Conservation (phyloP, 2,329 filamentous ascomycete species). For the Sporothrix brasiliensis region DNA sequence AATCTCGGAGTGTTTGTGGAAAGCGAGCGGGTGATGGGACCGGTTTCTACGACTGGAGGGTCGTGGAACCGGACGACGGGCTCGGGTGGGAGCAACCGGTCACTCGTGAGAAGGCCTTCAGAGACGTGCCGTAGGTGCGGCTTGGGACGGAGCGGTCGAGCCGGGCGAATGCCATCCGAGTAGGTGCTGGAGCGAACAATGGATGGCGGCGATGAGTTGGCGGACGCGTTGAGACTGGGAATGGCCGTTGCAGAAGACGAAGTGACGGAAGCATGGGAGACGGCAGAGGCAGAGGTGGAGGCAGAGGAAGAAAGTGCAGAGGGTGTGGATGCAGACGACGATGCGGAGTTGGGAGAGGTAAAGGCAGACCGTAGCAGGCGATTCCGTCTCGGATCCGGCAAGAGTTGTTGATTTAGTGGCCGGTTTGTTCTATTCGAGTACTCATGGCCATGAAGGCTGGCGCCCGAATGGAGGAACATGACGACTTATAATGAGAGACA, state of each 20-base stretch:
- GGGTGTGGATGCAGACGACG: constrained; percentile 25
- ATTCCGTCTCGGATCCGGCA: constrained; percentile 43
- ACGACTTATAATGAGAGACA: constrained; percentile 33
- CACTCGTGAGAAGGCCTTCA: constrained; percentile 28
- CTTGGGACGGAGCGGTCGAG: constrained; percentile 29
- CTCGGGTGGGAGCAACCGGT: constrained; percentile 37
- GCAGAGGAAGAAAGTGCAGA: constrained; percentile 27
- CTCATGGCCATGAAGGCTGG: constrained; percentile 63
- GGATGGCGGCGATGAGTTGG: constrained; percentile 25
- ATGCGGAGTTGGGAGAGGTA: constrained; percentile 37
- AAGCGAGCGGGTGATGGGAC: constrained; percentile 5
- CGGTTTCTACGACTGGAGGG: constrained; percentile 40
- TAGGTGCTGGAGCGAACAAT: constrained; percentile 31
- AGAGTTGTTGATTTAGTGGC: constrained; percentile 40
- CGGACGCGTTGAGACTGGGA: neutral
- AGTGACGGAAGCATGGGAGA: neutral
- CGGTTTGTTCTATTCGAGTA: constrained; percentile 50
- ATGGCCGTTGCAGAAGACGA: constrained; percentile 28
- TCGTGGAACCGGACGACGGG: constrained; percentile 54
- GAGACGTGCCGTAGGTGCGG: constrained; percentile 31
- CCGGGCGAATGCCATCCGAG: constrained; percentile 24
- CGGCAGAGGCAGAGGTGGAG: constrained; percentile 1
- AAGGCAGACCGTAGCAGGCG: constrained; percentile 51
- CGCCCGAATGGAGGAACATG: constrained; percentile 64
- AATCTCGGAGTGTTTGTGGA: constrained; percentile 25